phyloP scores from a whole-genome alignment of 2,329 filamentous ascomycete genomes.

The Fusarium scirpi region DNA sequence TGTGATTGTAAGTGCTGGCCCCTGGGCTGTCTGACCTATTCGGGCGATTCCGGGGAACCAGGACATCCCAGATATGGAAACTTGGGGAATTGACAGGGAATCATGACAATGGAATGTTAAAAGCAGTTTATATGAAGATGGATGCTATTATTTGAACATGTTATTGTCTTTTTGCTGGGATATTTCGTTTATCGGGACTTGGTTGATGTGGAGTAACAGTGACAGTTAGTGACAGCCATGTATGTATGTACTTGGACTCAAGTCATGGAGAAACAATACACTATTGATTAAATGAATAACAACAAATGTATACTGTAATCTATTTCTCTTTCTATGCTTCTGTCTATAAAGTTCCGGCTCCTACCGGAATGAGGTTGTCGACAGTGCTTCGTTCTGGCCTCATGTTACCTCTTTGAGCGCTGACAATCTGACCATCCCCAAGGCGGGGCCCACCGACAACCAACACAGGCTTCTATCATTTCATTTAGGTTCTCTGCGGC shows the following conservation, averaged over 20 bases:
- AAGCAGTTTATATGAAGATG: no score
- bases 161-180: constrained; percentile 2
- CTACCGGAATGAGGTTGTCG: constrained; percentile 17
- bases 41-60: constrained; percentile 40
- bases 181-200: background rate
- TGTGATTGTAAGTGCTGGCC: constrained; percentile 33
- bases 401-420: constrained; percentile 34
- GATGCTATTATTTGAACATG: background rate
- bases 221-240: background rate
- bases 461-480: constrained; percentile 14
- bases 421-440: constrained; percentile 36
- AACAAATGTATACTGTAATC: background rate
- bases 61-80: constrained; percentile 13
- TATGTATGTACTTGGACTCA: background rate
- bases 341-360: constrained; percentile 24
- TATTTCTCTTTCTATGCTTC: background rate
- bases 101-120: background rate
- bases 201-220: constrained; percentile 8
- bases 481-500: background rate
- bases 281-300: background rate
- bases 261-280: background rate
- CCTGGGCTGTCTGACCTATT: constrained; percentile 42
- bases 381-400: constrained; percentile 36
- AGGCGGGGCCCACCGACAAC: constrained; percentile 36
- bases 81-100: constrained; percentile 3